Conservation (phyloP, 2,329 filamentous ascomycete species). For the Plectosphaerella plurivora region DNA sequence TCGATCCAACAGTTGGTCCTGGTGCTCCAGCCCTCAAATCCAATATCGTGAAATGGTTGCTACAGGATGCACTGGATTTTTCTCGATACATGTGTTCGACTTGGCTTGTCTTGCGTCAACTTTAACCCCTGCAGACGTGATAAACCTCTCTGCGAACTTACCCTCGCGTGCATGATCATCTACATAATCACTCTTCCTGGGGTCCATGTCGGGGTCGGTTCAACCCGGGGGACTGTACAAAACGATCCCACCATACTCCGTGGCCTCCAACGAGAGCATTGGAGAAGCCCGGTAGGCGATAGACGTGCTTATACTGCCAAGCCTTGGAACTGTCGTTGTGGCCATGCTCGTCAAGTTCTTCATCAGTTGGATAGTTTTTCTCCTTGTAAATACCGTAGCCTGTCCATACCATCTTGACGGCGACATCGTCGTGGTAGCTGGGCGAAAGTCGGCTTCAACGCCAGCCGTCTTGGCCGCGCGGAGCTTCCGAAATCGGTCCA, state of each 20-base stretch:
- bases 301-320: background rate
- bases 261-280: background rate
- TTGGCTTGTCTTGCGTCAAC: no score
- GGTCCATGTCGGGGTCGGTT: background rate
- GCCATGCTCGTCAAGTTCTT: background rate
- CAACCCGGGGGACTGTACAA: background rate
- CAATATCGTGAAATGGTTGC: no score
- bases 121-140: no score
- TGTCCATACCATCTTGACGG: background rate
- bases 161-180: no score
- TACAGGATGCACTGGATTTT: no score
- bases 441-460: background rate
- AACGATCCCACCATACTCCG: background rate
- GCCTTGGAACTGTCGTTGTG: background rate
- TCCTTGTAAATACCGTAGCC: background rate
- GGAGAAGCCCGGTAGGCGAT: background rate
- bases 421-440: background rate
- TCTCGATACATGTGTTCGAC: no score
- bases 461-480: background rate
- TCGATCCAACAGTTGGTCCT: no score
- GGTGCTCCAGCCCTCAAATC: no score
- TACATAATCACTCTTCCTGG: background rate
- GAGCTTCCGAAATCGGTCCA: background rate
- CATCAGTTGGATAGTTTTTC: background rate
- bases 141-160: no score